phyloP scores from a whole-genome alignment of 1,284 basidiomycete genomes.

The Termitomyces sp. region DNA sequence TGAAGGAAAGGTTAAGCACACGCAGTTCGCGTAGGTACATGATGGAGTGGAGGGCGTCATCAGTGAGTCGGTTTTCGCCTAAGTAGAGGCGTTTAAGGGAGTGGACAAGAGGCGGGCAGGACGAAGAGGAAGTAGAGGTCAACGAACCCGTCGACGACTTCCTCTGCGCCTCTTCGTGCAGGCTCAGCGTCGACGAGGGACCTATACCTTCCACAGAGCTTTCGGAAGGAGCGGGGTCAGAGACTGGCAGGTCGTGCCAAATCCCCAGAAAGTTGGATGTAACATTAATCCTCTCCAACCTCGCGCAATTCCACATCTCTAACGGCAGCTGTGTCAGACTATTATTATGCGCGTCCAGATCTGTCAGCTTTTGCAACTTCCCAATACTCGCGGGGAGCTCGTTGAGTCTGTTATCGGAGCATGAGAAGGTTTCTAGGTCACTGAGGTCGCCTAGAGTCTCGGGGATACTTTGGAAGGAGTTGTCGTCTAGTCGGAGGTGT shows the following conservation, averaged over 20 bases:
- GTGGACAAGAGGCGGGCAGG: conserved; percentile 62
- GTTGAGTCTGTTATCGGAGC: conserved; percentile 87
- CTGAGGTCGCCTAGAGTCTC: conserved; percentile 74
- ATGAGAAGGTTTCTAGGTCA: conserved; percentile 72
- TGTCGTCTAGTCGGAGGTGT: conserved; percentile 75
- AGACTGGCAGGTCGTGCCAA: conserved; percentile 64
- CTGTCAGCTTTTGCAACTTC: conserved; percentile 69
- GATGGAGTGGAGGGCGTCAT: conserved; percentile 76
- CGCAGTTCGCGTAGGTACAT: conserved; percentile 73
- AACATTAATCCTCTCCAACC: conserved; percentile 74
- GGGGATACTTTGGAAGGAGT: conserved; percentile 83
- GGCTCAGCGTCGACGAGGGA: background rate
- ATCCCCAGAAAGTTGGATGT: conserved; percentile 83
- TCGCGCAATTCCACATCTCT: conserved; percentile 82
- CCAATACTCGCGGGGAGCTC: conserved; percentile 79
- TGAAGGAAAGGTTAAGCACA: conserved; percentile 92
- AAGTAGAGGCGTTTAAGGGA: conserved; percentile 79
- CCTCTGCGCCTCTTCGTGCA: conserved; percentile 23
- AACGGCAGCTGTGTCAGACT: conserved; percentile 76
- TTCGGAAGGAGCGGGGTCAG: background rate
- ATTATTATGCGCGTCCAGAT: conserved; percentile 89
- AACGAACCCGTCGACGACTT: conserved; percentile 38
- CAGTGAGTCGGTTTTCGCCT: conserved; percentile 86
- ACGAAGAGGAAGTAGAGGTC: background rate
- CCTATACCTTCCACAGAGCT: background rate